These are phyloP conservation scores for Amauroascus verrucosus DNA, from an alignment of 2,329 filamentous ascomycete genomes.

Conservation along the genomic window DNA sequence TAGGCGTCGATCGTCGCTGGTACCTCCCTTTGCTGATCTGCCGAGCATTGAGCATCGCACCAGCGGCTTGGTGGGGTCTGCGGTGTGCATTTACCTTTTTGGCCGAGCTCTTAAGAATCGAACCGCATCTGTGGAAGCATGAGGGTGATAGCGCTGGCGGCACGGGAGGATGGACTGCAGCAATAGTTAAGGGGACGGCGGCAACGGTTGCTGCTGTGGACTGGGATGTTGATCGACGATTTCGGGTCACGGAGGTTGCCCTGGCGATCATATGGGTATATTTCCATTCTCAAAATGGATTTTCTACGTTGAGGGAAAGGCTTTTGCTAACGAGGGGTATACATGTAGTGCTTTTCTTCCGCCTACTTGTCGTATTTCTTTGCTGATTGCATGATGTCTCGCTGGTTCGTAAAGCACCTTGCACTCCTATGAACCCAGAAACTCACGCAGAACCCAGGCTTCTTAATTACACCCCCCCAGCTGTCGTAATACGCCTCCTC, in stretches of 20 bases:
- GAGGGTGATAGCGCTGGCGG: conserved; percentile 16
- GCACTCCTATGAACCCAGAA: neutral
- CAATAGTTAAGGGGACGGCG: conserved; percentile 26
- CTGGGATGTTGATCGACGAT: conserved; percentile 40
- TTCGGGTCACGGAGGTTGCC: conserved; percentile 56
- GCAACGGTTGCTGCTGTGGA: conserved; percentile 24
- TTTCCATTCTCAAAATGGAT: neutral
- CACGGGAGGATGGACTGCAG: conserved; percentile 28
- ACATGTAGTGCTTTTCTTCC: conserved; percentile 57
- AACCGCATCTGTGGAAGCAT: conserved; percentile 31
- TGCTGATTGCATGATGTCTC: conserved; percentile 73
- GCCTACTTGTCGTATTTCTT: conserved; percentile 75
- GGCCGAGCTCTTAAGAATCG: conserved; percentile 48
- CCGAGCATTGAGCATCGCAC: conserved; percentile 60
- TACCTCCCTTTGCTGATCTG: conserved; percentile 62
- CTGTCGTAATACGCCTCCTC: conserved; percentile 67
- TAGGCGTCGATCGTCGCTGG: conserved; percentile 63
- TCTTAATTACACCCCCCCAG: conserved; percentile 67
- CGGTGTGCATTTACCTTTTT: conserved; percentile 59
- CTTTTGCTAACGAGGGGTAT: conserved; percentile 9
- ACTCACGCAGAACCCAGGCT: conserved; percentile 46
- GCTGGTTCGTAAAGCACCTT: conserved; percentile 48
- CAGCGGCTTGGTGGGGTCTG: conserved; percentile 61
- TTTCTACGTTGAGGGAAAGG: conserved; percentile 17
- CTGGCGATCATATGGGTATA: conserved; percentile 64